A percentile compares a stretch with the other conserved stretches of the same genome.
phyloP scores from a whole-genome alignment of 2,329 filamentous ascomycete genomes.

The Epichloe sibirici region DNA sequence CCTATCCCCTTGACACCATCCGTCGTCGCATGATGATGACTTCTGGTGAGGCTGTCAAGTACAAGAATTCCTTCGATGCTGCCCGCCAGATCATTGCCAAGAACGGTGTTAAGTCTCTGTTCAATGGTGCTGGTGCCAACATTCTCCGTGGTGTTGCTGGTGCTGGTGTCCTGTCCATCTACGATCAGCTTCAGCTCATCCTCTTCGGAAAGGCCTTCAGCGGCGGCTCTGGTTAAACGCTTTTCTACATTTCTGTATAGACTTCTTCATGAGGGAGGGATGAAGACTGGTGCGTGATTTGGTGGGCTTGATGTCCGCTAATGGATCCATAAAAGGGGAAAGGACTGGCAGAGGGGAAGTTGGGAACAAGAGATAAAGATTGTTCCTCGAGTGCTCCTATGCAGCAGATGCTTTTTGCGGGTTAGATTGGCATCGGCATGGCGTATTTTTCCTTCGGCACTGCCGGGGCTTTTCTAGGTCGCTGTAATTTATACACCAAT shows the following conservation, averaged over 20 bases:
- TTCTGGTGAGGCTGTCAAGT: constrained; percentile 95
- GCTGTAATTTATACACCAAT: constrained; percentile 53
- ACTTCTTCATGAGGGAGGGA: constrained; percentile 20
- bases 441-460: constrained; percentile 32
- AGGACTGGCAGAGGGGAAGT: constrained; percentile 35
- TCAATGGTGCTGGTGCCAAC: constrained; percentile 99
- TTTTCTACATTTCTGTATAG: constrained; percentile 29
- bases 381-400: constrained; percentile 20
- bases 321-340: constrained; percentile 30
- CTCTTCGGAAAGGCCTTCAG: constrained; percentile 99
- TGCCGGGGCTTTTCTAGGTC: constrained; percentile 38
- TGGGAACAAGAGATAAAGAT: constrained; percentile 26
- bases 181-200: constrained; percentile 98
- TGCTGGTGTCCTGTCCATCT: constrained; percentile 99
- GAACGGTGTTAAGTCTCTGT: constrained; percentile 97
- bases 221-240: constrained; percentile 38
- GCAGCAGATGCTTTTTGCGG: constrained; percentile 30
- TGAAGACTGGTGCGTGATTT: constrained; percentile 18
- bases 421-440: constrained; percentile 38
- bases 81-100: constrained; percentile 92
- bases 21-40: constrained; percentile 99
- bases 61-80: constrained; percentile 92
- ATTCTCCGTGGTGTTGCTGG: constrained; percentile 99
- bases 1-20: constrained; percentile 99
- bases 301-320: constrained; percentile 25